Percentiles rank a stretch among this genome's conserved stretches.
phyloP scores from a whole-genome alignment of 2,329 filamentous ascomycete genomes.

The Alternaria brassicicola region DNA sequence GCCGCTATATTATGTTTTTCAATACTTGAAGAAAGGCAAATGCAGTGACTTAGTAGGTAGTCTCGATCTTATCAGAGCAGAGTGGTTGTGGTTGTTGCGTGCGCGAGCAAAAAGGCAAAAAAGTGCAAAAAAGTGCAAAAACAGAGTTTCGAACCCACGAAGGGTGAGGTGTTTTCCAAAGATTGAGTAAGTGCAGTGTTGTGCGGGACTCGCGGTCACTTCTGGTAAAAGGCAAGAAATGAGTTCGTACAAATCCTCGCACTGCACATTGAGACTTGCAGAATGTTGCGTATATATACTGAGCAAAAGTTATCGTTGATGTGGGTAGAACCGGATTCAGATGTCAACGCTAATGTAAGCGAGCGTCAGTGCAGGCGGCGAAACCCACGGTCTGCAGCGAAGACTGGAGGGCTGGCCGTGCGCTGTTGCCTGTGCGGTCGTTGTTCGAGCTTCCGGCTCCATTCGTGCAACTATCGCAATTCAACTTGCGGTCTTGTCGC shows the following conservation, averaged over 20 bases:
- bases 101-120: not conserved
- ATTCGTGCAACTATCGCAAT: not conserved
- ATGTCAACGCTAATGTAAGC: not conserved
- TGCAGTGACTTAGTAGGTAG: no score
- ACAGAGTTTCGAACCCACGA: constrained; percentile 54
- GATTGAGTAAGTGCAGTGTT: constrained; percentile 64
- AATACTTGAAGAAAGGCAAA: no score
- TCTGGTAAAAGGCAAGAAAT: constrained; percentile 83
- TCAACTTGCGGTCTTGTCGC: not conserved
- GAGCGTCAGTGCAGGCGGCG: not conserved
- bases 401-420: constrained; percentile 11
- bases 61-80: not conserved
- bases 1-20: not conserved
- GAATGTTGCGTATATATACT: constrained; percentile 17
- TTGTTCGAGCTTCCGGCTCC: not conserved
- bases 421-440: constrained; percentile 8
- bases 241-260: constrained; percentile 74
- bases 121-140: constrained; percentile 33
- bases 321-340: not conserved
- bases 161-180: constrained; percentile 55
- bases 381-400: not conserved
- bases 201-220: constrained; percentile 72
- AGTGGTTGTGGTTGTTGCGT: not conserved
- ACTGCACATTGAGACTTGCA: constrained; percentile 56
- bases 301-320: not conserved